phyloP scores from a whole-genome alignment of 2,329 filamentous ascomycete species.

The Dactylellina cionopaga region DNA sequence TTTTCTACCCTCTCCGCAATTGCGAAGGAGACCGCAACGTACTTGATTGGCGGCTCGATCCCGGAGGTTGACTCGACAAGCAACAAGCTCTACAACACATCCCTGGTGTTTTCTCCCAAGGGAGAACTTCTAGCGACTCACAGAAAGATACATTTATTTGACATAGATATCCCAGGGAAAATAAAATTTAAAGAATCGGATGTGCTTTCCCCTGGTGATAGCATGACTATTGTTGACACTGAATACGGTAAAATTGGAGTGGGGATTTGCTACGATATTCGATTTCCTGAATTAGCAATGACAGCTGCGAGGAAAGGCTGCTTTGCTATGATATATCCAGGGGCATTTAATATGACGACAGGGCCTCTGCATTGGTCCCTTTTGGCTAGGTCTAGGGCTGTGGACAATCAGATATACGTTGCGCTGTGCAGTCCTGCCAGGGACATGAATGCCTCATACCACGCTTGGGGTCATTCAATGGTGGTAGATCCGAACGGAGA shows the following conservation, averaged over 20 bases:
- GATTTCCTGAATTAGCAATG: slow-evolving; percentile 92
- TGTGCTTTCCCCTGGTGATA: slow-evolving; percentile 84
- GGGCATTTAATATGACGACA: slow-evolving; percentile 96
- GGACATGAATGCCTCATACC: slow-evolving; percentile 79
- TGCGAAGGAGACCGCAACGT: slow-evolving; percentile 79
- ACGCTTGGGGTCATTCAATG: slow-evolving; percentile 92
- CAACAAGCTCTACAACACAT: slow-evolving; percentile 87
- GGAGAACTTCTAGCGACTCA: slow-evolving; percentile 86
- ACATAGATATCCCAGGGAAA: slow-evolving; percentile 95
- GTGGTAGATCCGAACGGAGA: slow-evolving; percentile 86
- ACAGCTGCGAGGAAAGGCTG: slow-evolving; percentile 86
- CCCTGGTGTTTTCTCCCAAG: slow-evolving; percentile 79
- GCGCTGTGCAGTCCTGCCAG: slow-evolving; percentile 90
- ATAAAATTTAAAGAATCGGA: slow-evolving; percentile 92
- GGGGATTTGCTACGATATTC: slow-evolving; percentile 97
- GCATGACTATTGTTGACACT: slow-evolving; percentile 85
- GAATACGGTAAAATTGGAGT: slow-evolving; percentile 88
- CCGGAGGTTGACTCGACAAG: slow-evolving; percentile 77
- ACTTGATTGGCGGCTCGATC: slow-evolving; percentile 90
- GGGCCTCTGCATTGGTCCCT: slow-evolving; percentile 92
- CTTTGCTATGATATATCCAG: slow-evolving; percentile 90
- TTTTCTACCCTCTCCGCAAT: slow-evolving; percentile 85
- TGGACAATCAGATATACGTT: slow-evolving; percentile 95
- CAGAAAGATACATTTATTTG: slow-evolving; percentile 94
- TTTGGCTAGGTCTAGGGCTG: slow-evolving; percentile 80